A percentile compares a stretch with the other conserved stretches of the same genome.
Evolutionary conservation across 306 rosid species (phyloP).

Genomic region (Prunus padus): DNA sequence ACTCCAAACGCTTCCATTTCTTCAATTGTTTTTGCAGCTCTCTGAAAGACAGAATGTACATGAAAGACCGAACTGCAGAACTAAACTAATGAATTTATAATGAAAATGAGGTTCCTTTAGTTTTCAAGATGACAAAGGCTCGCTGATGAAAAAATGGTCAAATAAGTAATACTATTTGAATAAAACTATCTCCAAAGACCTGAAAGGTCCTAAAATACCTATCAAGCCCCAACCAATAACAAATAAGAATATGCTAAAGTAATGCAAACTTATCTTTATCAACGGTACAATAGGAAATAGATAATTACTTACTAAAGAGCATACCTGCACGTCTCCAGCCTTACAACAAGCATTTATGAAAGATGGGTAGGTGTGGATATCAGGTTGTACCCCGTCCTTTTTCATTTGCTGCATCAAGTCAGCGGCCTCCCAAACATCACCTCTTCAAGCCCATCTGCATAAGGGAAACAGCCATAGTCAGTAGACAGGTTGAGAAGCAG

Average conservation of each 20-base stretch:
- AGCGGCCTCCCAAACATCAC: constrained; percentile 99
- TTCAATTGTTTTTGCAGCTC: constrained; percentile 61
- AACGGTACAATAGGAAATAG: background rate
- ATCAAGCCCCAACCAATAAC: background rate
- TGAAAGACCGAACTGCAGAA: background rate
- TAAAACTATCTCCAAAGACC: background rate
- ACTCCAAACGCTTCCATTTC: constrained; percentile 80
- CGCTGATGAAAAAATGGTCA: background rate
- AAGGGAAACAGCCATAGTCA: constrained; percentile 22
- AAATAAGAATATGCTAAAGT: background rate
- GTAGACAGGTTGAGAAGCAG: constrained; percentile 11
- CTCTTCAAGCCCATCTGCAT: constrained; percentile 92
- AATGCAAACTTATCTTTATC: background rate
- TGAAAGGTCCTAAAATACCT: background rate
- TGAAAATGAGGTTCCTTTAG: background rate
- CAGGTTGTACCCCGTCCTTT: constrained; percentile 78
- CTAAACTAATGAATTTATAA: constrained; percentile 14
- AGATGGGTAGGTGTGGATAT: constrained; percentile 90
- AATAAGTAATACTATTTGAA: background rate
- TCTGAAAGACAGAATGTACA: constrained; percentile 39
- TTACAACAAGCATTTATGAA: constrained; percentile 90
- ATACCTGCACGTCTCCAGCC: constrained; percentile 95
- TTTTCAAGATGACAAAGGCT: background rate
- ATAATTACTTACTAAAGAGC: background rate
- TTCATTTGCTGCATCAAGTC: constrained; percentile 96